A percentile compares a stretch with the other conserved stretches of the same genome.
phyloP scores from a whole-genome alignment of 148 eudicot species.

The Suaeda aralocaspica region DNA sequence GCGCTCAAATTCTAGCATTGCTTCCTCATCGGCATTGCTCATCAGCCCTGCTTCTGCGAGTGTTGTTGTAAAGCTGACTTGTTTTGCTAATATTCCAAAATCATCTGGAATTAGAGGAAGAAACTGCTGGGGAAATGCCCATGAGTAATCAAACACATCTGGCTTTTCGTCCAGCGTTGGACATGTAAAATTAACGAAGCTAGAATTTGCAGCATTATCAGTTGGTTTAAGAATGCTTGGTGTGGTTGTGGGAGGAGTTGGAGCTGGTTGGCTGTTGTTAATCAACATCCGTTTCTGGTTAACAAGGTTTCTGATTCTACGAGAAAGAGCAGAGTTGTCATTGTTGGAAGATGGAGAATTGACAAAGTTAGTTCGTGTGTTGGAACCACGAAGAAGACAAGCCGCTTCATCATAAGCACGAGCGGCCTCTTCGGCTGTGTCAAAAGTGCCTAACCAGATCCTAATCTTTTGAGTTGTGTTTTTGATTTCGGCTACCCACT shows the following conservation, averaged over 20 bases:
- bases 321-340: slow-evolving; percentile 43
- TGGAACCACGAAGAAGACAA: slow-evolving; percentile 59
- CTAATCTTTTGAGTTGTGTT: slow-evolving; percentile 63
- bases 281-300: slow-evolving; percentile 32
- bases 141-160: slow-evolving; percentile 24
- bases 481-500: slow-evolving; percentile 79
- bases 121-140: slow-evolving; percentile 16
- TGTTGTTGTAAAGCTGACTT: slow-evolving; percentile 1
- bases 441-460: slow-evolving; percentile 69
- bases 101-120: slow-evolving; percentile 8
- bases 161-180: slow-evolving; percentile 26
- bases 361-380: slow-evolving; percentile 55
- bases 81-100: not conserved
- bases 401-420: slow-evolving; percentile 71
- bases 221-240: not conserved
- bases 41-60: not conserved
- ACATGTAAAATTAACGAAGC: slow-evolving; percentile 7
- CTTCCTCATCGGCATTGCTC: slow-evolving; percentile 13
- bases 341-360: slow-evolving; percentile 20
- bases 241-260: not conserved
- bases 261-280: slow-evolving; percentile 18
- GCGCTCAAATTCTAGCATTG: slow-evolving; percentile 37
- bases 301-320: slow-evolving; percentile 50
- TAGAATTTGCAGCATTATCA: slow-evolving; percentile 3
- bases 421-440: slow-evolving; percentile 70